phyloP scores from a whole-genome alignment of 768 basidiomycete species.

The Cantharellus anzutake region DNA sequence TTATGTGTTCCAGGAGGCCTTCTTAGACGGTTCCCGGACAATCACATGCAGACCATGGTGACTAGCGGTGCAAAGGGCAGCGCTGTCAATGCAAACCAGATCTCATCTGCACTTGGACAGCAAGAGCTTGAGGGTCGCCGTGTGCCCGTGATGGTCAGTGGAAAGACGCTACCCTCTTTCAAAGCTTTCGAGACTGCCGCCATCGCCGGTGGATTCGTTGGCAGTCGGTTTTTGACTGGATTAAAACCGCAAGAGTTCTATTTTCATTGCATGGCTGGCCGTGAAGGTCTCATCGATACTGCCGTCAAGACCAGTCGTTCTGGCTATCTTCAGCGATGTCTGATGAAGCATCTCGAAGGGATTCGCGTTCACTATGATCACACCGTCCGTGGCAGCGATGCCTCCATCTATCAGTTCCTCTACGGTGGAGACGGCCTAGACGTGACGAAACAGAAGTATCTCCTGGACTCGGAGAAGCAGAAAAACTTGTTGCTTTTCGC shows the following conservation, averaged over 20 bases:
- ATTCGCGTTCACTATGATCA: constrained; percentile 95
- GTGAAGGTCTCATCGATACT: constrained; percentile 97
- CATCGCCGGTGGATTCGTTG: constrained; percentile 94
- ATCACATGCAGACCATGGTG: constrained; percentile 99
- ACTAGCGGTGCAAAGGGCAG: constrained; percentile 96
- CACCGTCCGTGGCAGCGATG: constrained; percentile 90
- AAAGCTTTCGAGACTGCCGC: constrained; percentile 94
- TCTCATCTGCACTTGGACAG: constrained; percentile 94
- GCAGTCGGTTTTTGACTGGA: constrained; percentile 95
- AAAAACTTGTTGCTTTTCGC: constrained; percentile 70
- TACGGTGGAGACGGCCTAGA: constrained; percentile 96
- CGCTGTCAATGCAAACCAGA: constrained; percentile 91
- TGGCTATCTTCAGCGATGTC: constrained; percentile 91
- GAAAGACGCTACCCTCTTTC: constrained; percentile 96
- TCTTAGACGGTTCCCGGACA: constrained; percentile 86
- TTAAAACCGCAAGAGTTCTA: constrained; percentile 98
- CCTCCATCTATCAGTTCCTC: constrained; percentile 83
- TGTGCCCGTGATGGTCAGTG: constrained; percentile 97
- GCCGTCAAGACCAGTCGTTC: constrained; percentile 98
- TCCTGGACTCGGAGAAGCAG: constrained; percentile 22
- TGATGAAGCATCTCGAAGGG: constrained; percentile 97
- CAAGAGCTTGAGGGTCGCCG: constrained; percentile 97
- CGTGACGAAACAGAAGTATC: constrained; percentile 92
- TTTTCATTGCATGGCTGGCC: constrained; percentile 99
- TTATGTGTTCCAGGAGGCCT: constrained; percentile 72